Evolutionary conservation across 331 rosid species (phyloP).

Genomic region (Cydonia oblonga): DNA sequence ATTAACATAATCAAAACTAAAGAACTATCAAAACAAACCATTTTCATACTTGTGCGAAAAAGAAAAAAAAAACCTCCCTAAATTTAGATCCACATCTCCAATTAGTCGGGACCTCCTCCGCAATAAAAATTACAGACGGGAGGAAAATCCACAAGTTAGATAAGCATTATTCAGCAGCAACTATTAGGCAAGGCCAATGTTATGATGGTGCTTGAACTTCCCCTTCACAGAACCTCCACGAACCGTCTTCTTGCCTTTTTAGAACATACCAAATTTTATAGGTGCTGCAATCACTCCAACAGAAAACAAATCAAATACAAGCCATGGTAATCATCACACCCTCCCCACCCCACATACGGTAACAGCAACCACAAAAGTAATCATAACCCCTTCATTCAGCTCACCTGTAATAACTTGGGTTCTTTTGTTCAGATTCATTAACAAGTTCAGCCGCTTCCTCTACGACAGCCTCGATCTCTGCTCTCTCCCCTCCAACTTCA

Average conservation of each 20-base stretch:
- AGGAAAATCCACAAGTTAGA: background rate
- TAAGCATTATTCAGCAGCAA: background rate
- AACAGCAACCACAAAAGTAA: background rate
- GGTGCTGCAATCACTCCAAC: conserved; percentile 45
- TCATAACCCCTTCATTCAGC: background rate
- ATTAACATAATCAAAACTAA: background rate
- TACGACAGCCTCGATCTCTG: conserved; percentile 71
- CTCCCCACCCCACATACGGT: background rate
- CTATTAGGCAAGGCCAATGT: conserved; percentile 1
- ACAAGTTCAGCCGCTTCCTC: conserved; percentile 99
- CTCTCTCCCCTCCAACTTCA: conserved; percentile 50
- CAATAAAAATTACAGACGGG: background rate
- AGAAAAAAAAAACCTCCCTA: background rate
- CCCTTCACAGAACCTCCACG: conserved; percentile 88
- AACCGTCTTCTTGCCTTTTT: conserved; percentile 68
- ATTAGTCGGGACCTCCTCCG: background rate
- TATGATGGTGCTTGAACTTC: conserved; percentile 41
- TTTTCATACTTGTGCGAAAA: background rate
- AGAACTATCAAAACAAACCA: conserved; percentile 3
- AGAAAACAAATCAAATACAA: background rate
- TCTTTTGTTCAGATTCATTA: conserved; percentile 45
- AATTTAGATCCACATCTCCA: background rate
- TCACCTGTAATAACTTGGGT: conserved; percentile 85
- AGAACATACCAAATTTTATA: conserved; percentile 72
- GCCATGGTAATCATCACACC: background rate